Base-by-base conservation (phyloP, 495 filamentous ascomycete genomes). In the Acidiella bohemica region DNA sequence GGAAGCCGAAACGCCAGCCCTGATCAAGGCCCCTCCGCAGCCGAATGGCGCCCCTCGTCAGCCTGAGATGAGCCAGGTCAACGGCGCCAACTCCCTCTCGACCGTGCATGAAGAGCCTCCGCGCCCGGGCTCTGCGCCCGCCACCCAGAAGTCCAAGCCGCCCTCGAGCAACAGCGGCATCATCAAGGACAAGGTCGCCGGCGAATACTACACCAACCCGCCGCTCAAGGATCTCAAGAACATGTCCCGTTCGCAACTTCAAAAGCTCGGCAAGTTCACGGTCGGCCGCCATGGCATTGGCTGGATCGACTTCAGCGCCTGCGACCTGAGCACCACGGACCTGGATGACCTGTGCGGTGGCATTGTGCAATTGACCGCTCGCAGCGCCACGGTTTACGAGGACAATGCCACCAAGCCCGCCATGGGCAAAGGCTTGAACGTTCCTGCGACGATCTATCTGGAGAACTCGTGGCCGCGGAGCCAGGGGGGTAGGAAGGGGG, bases 381-480 rank as follows among this genome's bases (percentile, higher is more conserved):
- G 90, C 13, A 75, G 75, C 22, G 78, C 83, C 31, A 92, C 88
- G 2, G 86, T 95, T 13, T 97, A 96, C 53, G 75, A 81, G 7
- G 74, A 80, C 25, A 63, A 71, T 23, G 62, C 67, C 0, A 70
- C 73, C 49, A 96, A 95, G 63, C 83, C 90, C 14, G 65, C 76
- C 2, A 67, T 72, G 38, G 92, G 92, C 33, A 80, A 82, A 51
- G 87, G 84, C 5, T 68, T 97, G 44, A 97, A 97, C 50, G 81
- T 94, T 4, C 87, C 86, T 1, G 82, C 90, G 0, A 73, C 75
- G 5, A 81, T 97, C 36, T 71, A 69, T 12, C 71, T 97, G 9
- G 77, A 87, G 56, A 84, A 94, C 51, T 92, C 88, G 2, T 95
- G 81, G 73, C 90, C 90, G 8, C 76, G 88, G 34, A 69, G 73